Conservation (phyloP, 371 early-diverging fungal species). For the Zychaea mexicana region DNA sequence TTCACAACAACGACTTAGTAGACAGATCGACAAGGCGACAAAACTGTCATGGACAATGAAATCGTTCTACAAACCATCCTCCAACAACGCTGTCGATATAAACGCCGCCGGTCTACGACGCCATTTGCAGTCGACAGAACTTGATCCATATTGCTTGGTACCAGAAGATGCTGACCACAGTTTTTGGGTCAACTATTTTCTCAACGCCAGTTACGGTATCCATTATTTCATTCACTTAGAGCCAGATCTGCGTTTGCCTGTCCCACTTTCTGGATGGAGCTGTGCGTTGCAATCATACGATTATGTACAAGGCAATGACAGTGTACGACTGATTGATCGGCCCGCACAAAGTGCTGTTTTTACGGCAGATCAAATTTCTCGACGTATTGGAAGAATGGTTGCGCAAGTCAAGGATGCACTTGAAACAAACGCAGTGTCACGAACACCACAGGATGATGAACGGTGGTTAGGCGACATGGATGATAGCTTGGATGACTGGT, state of each 20-base stretch:
- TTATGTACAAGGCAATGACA: conserved; percentile 15
- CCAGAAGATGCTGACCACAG: conserved; percentile 32
- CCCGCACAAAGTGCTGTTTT: conserved; percentile 41
- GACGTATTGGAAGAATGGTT: conserved; percentile 45
- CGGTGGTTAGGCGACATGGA: conserved; percentile 52
- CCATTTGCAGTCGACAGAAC: conserved; percentile 10
- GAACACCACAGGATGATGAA: conserved; percentile 29
- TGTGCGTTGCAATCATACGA: conserved; percentile 28
- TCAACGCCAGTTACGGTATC: conserved; percentile 50
- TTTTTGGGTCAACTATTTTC: conserved; percentile 49
- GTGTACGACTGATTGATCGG: conserved; percentile 24
- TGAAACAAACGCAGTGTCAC: neutral
- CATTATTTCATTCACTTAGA: conserved; percentile 48
- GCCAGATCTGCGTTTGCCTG: conserved; percentile 32
- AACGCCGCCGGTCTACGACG: conserved; percentile 8
- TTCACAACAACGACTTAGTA: conserved; percentile 36
- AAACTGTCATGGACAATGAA: conserved; percentile 19
- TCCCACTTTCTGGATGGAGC: conserved; percentile 40
- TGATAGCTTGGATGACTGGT: conserved; percentile 50
- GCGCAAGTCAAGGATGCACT: conserved; percentile 32
- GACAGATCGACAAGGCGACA: conserved; percentile 42
- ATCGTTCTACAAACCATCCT: conserved; percentile 12
- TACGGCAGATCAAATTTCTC: conserved; percentile 34
- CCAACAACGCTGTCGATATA: neutral
- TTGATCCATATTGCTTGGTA: conserved; percentile 32